phyloP scores from a whole-genome alignment of 805 yeast species.

The Starmerella khaoyaiensis region DNA sequence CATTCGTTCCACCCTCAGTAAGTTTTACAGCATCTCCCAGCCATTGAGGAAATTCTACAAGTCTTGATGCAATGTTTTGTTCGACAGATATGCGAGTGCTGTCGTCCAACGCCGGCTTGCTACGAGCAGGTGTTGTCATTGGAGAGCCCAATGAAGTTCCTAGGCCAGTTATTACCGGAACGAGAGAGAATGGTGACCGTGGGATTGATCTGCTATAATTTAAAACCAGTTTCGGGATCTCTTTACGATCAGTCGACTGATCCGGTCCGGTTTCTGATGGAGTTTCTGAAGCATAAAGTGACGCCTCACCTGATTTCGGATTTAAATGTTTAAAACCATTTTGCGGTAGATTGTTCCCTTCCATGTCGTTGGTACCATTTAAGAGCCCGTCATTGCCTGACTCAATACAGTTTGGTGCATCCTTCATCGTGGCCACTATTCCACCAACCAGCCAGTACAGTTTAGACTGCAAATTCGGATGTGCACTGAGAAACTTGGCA shows the following conservation, averaged over 20 bases:
- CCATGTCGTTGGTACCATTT: neutral
- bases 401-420: slow-evolving; percentile 9
- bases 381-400: slow-evolving; percentile 3
- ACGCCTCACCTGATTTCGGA: no score
- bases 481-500: slow-evolving; percentile 16
- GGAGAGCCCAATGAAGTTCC: slow-evolving; percentile 10
- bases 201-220: slow-evolving; percentile 10
- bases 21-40: slow-evolving; percentile 30
- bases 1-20: slow-evolving; percentile 30
- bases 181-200: slow-evolving; percentile 15
- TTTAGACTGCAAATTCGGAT: slow-evolving; percentile 2
- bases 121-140: slow-evolving; percentile 8
- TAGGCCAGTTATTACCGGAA: slow-evolving; percentile 14
- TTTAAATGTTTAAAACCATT: no score
- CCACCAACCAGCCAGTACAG: slow-evolving; percentile 20
- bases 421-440: slow-evolving; percentile 7
- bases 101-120: slow-evolving; percentile 13
- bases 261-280: no score
- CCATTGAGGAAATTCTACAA: slow-evolving; percentile 42
- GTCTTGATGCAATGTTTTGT: slow-evolving; percentile 5
- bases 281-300: no score
- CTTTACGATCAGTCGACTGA: slow-evolving; percentile 2
- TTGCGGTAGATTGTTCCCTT: neutral
- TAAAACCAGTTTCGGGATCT: slow-evolving; percentile 10
- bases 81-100: slow-evolving; percentile 16